Evolutionary conservation across 495 filamentous ascomycete species (phyloP).

Genomic region (Emericellopsis terricola): DNA sequence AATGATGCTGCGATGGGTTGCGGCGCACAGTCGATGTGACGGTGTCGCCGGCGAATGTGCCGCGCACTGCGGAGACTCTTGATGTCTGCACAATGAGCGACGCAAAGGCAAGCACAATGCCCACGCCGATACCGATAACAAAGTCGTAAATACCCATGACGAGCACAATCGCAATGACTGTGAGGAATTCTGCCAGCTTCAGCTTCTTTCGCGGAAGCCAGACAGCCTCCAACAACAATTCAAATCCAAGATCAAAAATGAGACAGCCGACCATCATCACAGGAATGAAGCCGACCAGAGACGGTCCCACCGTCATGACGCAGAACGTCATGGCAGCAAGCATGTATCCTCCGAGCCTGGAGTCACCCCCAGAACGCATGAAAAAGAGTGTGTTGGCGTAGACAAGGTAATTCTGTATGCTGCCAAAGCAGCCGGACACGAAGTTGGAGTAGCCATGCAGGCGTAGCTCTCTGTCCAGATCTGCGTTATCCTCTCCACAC

Average conservation of each 20-base stretch:
- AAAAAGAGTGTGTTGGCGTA: constrained; percentile 95
- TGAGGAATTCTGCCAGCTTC: constrained; percentile 71
- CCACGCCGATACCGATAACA: constrained; percentile 78
- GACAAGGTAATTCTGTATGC: constrained; percentile 94
- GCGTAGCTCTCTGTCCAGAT: constrained; percentile 82
- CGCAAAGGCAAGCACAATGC: constrained; percentile 80
- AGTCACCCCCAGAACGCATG: constrained; percentile 76
- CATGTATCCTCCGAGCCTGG: constrained; percentile 69
- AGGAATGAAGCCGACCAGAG: constrained; percentile 82
- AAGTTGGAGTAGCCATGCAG: constrained; percentile 88
- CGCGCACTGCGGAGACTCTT: constrained; percentile 68
- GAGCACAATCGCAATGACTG: constrained; percentile 80
- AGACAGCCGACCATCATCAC: constrained; percentile 91
- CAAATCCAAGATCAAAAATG: constrained; percentile 87
- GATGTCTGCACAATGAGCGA: constrained; percentile 85
- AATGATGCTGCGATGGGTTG: constrained; percentile 76
- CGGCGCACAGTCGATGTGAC: constrained; percentile 82
- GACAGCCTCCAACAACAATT: constrained; percentile 72
- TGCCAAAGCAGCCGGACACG: constrained; percentile 66
- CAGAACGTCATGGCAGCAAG: constrained; percentile 64
- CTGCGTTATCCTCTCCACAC: constrained; percentile 75
- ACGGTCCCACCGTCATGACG: constrained; percentile 69
- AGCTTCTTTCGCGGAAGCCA: constrained; percentile 78
- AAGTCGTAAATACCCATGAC: constrained; percentile 97
- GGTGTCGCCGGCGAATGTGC: constrained; percentile 68